Conservation (phyloP, 768 basidiomycete species). For the Podaxis sp. region DNA sequence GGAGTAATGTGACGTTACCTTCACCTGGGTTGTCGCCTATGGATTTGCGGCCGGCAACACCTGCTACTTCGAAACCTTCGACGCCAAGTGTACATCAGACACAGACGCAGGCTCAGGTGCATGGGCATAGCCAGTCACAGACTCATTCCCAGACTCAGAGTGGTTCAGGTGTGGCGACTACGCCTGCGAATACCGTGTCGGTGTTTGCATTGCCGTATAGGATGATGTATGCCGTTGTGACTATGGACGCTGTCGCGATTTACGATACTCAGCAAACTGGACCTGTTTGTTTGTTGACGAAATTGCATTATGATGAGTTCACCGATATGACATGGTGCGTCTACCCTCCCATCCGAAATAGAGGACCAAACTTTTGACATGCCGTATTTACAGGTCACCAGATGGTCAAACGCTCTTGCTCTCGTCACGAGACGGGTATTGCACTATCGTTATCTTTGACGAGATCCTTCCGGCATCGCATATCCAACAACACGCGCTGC, state of each 20-base stretch:
- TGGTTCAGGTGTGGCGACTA: slow-evolving; percentile 16
- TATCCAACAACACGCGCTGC: slow-evolving; percentile 87
- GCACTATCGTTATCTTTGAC: slow-evolving; percentile 92
- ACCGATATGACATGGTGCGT: slow-evolving; percentile 93
- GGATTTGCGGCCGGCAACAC: slow-evolving; percentile 56
- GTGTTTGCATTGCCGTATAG: slow-evolving; percentile 90
- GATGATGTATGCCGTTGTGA: slow-evolving; percentile 92
- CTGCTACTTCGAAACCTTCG: slow-evolving; percentile 51
- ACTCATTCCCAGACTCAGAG: slow-evolving; percentile 7
- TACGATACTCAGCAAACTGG: slow-evolving; percentile 97
- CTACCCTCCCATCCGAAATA: neutral
- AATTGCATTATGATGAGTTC: slow-evolving; percentile 96
- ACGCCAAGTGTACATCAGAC: slow-evolving; percentile 34
- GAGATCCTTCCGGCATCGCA: slow-evolving; percentile 87
- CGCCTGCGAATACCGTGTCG: slow-evolving; percentile 41
- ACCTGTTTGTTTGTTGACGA: slow-evolving; percentile 87
- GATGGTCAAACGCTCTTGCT: slow-evolving; percentile 93
- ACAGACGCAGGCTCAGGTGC: slow-evolving; percentile 9
- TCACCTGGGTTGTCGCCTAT: slow-evolving; percentile 58
- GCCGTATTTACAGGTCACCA: slow-evolving; percentile 64
- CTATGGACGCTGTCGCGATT: slow-evolving; percentile 92
- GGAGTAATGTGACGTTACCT: slow-evolving; percentile 21
- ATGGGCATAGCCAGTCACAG: neutral
- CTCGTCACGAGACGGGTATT: slow-evolving; percentile 94
- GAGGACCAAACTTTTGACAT: slow-evolving; percentile 7